Conservation (phyloP, 2,329 filamentous ascomycete species). For the Zelopaecilomyces penicillatus region DNA sequence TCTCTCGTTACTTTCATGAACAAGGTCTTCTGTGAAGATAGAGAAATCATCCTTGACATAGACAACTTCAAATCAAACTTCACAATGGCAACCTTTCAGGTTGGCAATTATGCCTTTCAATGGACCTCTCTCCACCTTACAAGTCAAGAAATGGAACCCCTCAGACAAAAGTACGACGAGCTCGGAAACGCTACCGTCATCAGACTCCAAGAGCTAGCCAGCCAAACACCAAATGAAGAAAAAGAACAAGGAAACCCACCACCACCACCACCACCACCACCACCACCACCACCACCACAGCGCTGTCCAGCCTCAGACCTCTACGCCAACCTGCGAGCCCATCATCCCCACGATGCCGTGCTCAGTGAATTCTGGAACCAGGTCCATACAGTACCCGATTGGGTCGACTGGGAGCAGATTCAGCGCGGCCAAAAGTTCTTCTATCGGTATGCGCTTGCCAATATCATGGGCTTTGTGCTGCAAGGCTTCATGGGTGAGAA, state of each 20-base stretch:
- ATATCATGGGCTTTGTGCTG: conserved; percentile 41
- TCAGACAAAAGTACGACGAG: conserved; percentile 14
- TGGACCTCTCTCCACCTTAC: conserved; percentile 15
- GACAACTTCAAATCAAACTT: neutral
- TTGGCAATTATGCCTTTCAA: conserved; percentile 13
- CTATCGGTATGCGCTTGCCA: conserved; percentile 58
- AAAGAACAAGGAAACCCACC: neutral
- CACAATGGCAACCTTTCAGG: conserved; percentile 2
- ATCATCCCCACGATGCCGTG: conserved; percentile 17
- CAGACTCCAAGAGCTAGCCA: conserved; percentile 10
- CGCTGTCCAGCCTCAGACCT: conserved; percentile 1
- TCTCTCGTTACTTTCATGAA: too few species aligned
- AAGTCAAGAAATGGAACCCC: conserved; percentile 7
- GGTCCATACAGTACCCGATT: conserved; percentile 50
- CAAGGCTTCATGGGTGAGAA: conserved; percentile 30
- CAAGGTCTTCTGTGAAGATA: too few species aligned
- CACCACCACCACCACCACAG: neutral
- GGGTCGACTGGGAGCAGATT: conserved; percentile 62
- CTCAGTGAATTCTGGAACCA: conserved; percentile 44
- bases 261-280: neutral
- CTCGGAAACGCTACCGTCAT: conserved; percentile 11
- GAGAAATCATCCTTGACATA: too few species aligned
- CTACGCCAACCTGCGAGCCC: conserved; percentile 5
- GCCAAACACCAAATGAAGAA: conserved; percentile 4
- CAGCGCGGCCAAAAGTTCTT: conserved; percentile 52